A percentile compares a stretch with the other conserved stretches of the same genome.
Conservation (phyloP, 2,329 filamentous ascomycete genomes). For the Sordariomycetes sp. region DNA sequence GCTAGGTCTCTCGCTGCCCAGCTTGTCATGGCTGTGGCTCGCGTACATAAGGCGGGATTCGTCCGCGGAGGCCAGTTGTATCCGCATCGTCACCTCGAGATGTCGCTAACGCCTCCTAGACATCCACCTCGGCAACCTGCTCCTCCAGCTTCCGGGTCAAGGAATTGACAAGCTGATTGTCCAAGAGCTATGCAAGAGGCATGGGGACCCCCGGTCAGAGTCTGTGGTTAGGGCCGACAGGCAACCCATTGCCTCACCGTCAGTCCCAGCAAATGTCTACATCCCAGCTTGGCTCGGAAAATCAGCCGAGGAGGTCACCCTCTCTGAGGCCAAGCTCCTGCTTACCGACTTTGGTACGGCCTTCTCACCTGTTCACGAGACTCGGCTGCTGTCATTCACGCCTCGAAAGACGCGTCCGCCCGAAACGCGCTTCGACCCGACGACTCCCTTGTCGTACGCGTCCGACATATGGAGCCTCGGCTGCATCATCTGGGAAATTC, state of each 20-base stretch:
- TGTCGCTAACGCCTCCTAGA: conserved; percentile 9
- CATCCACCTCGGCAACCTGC: conserved; percentile 22
- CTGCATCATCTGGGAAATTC: conserved; percentile 22
- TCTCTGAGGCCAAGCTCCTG: conserved; percentile 10
- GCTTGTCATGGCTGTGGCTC: conserved; percentile 16
- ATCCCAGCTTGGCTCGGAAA: conserved; percentile 22
- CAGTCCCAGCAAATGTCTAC: conserved; percentile 18
- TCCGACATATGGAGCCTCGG: conserved; percentile 30
- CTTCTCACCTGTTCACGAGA: conserved; percentile 16
- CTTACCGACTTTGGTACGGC: conserved; percentile 23
- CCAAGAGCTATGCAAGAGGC: conserved; percentile 12
- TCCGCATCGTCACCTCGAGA: not conserved
- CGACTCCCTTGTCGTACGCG: conserved; percentile 18
- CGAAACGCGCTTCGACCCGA: conserved; percentile 22
- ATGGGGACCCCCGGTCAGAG: conserved; percentile 11
- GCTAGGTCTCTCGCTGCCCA: conserved; percentile 18
- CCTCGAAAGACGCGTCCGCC: conserved; percentile 19
- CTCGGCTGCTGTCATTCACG: conserved; percentile 14
- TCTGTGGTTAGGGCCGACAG: conserved; percentile 9
- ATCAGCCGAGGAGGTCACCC: conserved; percentile 15
- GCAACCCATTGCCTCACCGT: conserved; percentile 7
- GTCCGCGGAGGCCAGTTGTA: conserved; percentile 18
- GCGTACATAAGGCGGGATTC: conserved; percentile 16
- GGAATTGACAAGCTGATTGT: conserved; percentile 11
- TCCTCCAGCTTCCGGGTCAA: conserved; percentile 13